These are phyloP conservation scores for Blastocystis sp. DNA, from an alignment of 352 stramenopile species.

Conservation along the genomic window DNA sequence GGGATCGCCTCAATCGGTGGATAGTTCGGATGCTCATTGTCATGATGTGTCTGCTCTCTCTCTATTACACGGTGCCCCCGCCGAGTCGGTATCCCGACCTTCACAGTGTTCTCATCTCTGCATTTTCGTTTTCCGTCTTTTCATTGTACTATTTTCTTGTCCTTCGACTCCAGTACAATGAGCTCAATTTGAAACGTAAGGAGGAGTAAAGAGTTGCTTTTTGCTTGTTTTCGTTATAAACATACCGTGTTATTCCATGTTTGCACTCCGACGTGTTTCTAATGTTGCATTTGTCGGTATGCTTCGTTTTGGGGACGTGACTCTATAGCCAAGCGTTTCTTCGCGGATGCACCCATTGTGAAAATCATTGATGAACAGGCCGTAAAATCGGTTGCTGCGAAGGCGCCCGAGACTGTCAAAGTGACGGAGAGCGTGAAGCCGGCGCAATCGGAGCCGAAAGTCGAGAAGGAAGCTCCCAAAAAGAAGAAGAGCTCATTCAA, in stretches of 20 bases:
- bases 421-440: not conserved
- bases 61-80: constrained; percentile 25
- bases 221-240: not conserved
- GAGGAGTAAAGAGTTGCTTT: no score
- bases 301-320: not conserved
- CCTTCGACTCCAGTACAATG: not conserved
- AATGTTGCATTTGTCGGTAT: not conserved
- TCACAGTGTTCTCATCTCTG: constrained; percentile 39
- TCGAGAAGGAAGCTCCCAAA: not conserved
- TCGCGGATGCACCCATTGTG: constrained; percentile 17
- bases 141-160: not conserved
- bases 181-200: no score
- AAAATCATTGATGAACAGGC: constrained; percentile 7
- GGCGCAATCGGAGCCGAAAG: not conserved
- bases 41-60: not conserved
- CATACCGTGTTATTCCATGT: not conserved
- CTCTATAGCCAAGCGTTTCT: constrained; percentile 18
- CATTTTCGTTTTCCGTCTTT: constrained; percentile 3
- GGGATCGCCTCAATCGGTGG: not conserved
- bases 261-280: constrained; percentile 1
- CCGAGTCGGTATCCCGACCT: constrained; percentile 42
- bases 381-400: not conserved
- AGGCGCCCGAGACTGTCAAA: not conserved
- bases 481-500: constrained; percentile 27
- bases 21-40: not conserved